Conservation (phyloP, 2,329 filamentous ascomycete species). For the Ophiosphaerella herpotricha region DNA sequence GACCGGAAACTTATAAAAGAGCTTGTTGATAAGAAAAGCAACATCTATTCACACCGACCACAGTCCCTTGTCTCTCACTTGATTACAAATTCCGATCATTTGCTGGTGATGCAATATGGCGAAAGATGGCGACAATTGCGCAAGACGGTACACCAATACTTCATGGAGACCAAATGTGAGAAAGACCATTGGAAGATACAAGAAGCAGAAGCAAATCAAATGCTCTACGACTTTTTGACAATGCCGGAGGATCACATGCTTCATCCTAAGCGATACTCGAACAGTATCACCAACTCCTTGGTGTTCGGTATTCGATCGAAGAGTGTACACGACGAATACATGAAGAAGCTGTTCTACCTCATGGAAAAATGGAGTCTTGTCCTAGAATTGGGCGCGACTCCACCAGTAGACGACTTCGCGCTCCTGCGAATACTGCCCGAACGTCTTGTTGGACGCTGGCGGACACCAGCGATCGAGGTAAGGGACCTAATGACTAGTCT, state of each 20-base stretch:
- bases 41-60: constrained; percentile 11
- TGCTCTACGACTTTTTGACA: constrained; percentile 52
- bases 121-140: constrained; percentile 53
- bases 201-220: constrained; percentile 56
- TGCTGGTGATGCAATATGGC: constrained; percentile 55
- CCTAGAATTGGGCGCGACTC: constrained; percentile 53
- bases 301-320: constrained; percentile 21
- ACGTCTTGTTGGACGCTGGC: constrained; percentile 16
- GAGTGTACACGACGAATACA: constrained; percentile 27
- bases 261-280: constrained; percentile 55
- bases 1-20: constrained; percentile 7
- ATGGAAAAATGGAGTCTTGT: constrained; percentile 50
- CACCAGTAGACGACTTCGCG: constrained; percentile 50
- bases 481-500: constrained; percentile 12
- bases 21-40: constrained; percentile 10
- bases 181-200: constrained; percentile 50
- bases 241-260: constrained; percentile 52
- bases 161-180: constrained; percentile 53
- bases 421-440: constrained; percentile 46
- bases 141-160: constrained; percentile 52
- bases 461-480: constrained; percentile 13
- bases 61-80: constrained; percentile 25
- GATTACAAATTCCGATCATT: constrained; percentile 54
- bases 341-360: constrained; percentile 46
- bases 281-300: constrained; percentile 39